phyloP scores from a whole-genome alignment of 441 rosid species.

The Pelargonium cotyledonis region DNA sequence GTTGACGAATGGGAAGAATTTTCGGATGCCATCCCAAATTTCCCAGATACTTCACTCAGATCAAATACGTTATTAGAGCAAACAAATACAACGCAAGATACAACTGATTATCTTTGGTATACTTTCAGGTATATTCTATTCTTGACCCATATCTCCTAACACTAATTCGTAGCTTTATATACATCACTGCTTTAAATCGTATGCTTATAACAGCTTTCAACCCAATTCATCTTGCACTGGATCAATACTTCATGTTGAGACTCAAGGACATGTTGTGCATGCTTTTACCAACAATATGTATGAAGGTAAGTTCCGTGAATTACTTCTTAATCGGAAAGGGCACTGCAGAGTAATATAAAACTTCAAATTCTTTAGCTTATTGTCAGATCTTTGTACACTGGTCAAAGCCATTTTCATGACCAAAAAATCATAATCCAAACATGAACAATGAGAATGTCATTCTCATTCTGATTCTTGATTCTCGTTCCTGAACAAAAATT shows the following conservation, averaged over 20 bases:
- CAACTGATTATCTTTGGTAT: constrained; percentile 63
- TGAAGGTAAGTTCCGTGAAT: constrained; percentile 28
- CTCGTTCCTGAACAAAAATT: too few species aligned
- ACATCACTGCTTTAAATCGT: not conserved
- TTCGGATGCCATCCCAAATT: constrained; percentile 39
- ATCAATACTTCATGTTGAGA: constrained; percentile 43
- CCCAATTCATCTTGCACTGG: constrained; percentile 36
- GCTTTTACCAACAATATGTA: constrained; percentile 38
- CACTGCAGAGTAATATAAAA: not conserved
- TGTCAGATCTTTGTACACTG: not conserved
- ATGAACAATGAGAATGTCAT: too few species aligned
- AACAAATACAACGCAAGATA: constrained; percentile 52
- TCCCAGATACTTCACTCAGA: constrained; percentile 32
- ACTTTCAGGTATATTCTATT: constrained; percentile 40
- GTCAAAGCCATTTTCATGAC: not conserved
- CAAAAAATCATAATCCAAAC: too few species aligned
- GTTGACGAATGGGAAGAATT: constrained; percentile 40
- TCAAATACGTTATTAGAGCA: constrained; percentile 43
- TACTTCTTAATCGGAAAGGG: not conserved
- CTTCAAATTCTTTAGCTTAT: not conserved
- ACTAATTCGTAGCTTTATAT: not conserved
- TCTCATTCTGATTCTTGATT: too few species aligned
- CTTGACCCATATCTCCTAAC: not conserved
- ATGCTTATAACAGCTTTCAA: constrained; percentile 35
- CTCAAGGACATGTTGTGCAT: constrained; percentile 50